Base-by-base conservation (phyloP, 2,329 filamentous ascomycete species). In the Corinectria fuckeliana region DNA sequence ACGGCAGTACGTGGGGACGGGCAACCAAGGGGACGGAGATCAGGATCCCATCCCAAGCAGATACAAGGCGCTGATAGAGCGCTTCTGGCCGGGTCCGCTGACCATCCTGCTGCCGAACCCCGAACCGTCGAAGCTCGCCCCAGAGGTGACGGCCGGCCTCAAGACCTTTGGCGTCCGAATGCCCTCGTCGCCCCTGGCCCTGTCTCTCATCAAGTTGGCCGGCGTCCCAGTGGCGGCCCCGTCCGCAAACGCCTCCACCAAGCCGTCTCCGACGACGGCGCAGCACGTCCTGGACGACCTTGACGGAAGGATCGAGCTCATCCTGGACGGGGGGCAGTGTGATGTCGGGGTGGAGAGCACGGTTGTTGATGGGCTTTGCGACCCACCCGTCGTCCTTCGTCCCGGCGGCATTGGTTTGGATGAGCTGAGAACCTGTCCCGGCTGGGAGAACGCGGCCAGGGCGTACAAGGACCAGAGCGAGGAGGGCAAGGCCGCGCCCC, bases 271-370 rank as follows among this genome's bases (percentile, higher is more conserved):
- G 0, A 99, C 95, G 0, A 89, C 90, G 0, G 95, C 95, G 2
- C 88, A 90, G 70, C 95, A 99, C 75, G 95, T 99, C 11, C 82
- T 88, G 20, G 88, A 96, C 62, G 95, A 99, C 73, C 80, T 99
- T 10, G 76, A 88, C 34, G 92, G 92, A 0, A 86, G 89, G 48
- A 96, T 99, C 64, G 88, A 91, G 68, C 81, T 94, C 5, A 95
- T 99, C 57, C 80, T 99, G 0, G 94, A 99, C 67, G 95, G 94
- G 2, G 95, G 95, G 0, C 78, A 88, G 0, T 98, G 93, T 70
- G 83, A 85, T 18, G 92, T 99, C 10, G 95, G 95, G 1, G 93
- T 99, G 1, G 95, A 99, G 77, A 97, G 93, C 73, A 99, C 95
- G 0, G 95, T 99, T 1, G 93, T 99, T 1, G 95, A 98, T 71